Conservation (phyloP, 1,139 yeast genomes). For the Candida freyschussii region DNA sequence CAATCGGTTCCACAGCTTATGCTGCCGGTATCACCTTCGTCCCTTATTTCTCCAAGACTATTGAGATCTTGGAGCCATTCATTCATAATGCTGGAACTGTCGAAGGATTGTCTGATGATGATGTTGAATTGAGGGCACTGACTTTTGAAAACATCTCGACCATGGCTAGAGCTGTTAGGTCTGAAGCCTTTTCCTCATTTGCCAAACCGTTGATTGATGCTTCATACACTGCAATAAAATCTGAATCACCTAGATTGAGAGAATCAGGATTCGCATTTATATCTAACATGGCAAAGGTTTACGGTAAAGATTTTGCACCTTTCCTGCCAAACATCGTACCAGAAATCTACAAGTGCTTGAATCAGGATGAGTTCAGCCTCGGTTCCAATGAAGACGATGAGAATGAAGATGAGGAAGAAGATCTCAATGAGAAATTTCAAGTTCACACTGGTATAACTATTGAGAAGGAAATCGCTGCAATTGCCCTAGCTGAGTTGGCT, state of each 20-base stretch:
- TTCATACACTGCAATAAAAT: constrained; percentile 73
- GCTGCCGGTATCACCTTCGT: constrained; percentile 86
- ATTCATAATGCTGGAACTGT: constrained; percentile 59
- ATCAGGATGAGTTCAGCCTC: constrained; percentile 71
- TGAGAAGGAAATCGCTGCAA: constrained; percentile 96
- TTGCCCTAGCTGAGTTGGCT: constrained; percentile 87
- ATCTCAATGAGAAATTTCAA: constrained; percentile 64
- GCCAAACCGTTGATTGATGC: constrained; percentile 90
- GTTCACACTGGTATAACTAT: constrained; percentile 93
- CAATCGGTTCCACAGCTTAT: constrained; percentile 95
- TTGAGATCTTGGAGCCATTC: constrained; percentile 76
- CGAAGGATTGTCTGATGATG: constrained; percentile 74
- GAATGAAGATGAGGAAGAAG: constrained; percentile 41
- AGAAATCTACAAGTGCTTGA: constrained; percentile 75
- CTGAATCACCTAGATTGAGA: constrained; percentile 80
- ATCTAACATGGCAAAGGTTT: constrained; percentile 91
- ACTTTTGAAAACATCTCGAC: constrained; percentile 92
- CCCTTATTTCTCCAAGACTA: constrained; percentile 81
- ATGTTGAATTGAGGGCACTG: constrained; percentile 80
- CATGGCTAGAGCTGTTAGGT: constrained; percentile 95
- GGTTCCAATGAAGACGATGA: constrained; percentile 30
- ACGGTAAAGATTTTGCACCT: constrained; percentile 84
- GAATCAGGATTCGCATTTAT: constrained; percentile 96
- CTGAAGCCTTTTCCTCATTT: constrained; percentile 76
- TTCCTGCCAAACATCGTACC: constrained; percentile 82